Evolutionary conservation across 768 basidiomycete species (phyloP), one percentile per base, ranked within the genome.

Genomic region (Mycena leptocephala): DNA sequence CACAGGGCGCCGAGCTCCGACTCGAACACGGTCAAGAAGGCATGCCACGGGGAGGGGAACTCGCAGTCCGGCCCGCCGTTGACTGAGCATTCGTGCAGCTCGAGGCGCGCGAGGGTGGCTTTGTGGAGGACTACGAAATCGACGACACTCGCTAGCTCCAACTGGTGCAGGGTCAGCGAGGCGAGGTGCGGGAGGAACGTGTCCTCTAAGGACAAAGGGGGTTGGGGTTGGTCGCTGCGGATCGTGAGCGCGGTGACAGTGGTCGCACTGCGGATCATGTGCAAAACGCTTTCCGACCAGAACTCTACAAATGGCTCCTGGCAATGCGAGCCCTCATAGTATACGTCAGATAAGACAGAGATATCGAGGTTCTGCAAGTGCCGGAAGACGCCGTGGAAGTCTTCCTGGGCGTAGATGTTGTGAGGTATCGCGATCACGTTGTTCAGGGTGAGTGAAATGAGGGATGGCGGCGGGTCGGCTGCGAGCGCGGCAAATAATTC

Each of bases 121-220:
- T 70, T 64, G 59, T 74, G 76, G 5, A 41, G 46, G 37, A 74
- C n/a, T 48, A 77, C 61, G 53, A 77, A 70, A 18, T 28, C 56
- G 26, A 62, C 39, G 18, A 74, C 53, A 41, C 65, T 67, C 7
- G 32, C 66, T 33, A 77, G 43, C 9, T 16, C n/a, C 35, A 77
- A 74, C 2, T 65, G 22, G 16, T 72, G 51, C 11, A 77, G 43
- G 7, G 28, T 8, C 20, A 77, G 53, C 5, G 58, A 41, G 0
- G 26, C 20, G 20, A 77, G 71, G 22, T 59, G 14, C 1, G 76
- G 72, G 61, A 73, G 48, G 41, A 22, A 24, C 2, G 33, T 46
- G n/a, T 48, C 53, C 8, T 30, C 18, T 32, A 70, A 43, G 16
- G 59, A 56, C 6, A 69, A 46, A 14, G 35, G 35, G 24, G 70